Base-by-base conservation (phyloP, 2,329 filamentous ascomycete genomes). In the Calonectria crousiana region DNA sequence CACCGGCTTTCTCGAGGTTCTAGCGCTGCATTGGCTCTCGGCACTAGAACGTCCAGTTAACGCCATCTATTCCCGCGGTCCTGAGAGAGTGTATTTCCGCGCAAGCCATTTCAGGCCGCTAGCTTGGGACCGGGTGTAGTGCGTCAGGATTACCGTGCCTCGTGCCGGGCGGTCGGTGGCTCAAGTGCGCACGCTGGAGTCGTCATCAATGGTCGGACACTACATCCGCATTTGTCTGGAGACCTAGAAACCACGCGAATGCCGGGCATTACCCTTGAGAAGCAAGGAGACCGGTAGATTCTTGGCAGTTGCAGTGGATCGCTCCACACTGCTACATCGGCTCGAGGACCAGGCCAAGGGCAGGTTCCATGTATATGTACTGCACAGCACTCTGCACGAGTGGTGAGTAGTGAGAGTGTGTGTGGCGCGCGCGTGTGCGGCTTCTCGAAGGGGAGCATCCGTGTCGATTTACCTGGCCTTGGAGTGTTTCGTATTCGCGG, bases 21-120 rank as follows among this genome's bases (percentile, higher is more conserved):
- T 78, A 74, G 74, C 70, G 74, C 71, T 58, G 69, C 69, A 71
- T 71, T 75, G 64, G 67, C 30, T 36, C 30, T 49, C 20, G 18
- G 49, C 71, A 66, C 71, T 73, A 73, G 71, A 73, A 73, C 58
- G 23, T 58, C 66, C 38, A 69, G 66, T 73, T 58, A 58, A 68
- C 49, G 66, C 49, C 66, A 65, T 53, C n/a, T 44, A 62, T 56
- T 72, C 49, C 53, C 44, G 49, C 65, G 44, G 47, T 34, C 44
- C 49, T 60, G 38, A 38, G 56, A 73, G 56, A n/a, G 30, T 14
- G 49, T 53, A 34, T 41, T 44, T 47, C 66, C 47, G 49, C 47
- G 71, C 44, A 47, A 64, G 65, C 53, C 44, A 73, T 47, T 36
- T 58, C 38, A 20, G 51, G 58, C 49, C 71, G 60, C 49, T 51